Conservation (phyloP, 2,329 filamentous ascomycete species). For the Chaetothyriales sp. region DNA sequence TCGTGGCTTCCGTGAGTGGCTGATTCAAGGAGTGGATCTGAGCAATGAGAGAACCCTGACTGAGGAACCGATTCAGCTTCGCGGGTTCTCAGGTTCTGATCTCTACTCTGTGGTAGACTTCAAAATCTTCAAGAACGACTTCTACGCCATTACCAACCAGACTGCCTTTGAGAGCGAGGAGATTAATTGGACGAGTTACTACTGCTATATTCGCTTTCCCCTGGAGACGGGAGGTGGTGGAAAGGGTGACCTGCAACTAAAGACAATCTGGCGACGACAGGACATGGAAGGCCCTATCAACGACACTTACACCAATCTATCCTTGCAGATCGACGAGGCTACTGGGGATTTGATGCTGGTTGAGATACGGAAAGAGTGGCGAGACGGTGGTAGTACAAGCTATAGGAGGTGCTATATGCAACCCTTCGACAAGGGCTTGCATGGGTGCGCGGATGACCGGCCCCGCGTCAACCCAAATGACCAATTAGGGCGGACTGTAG, state of each 20-base stretch:
- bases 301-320: conserved; percentile 58
- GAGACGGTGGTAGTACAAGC: conserved; percentile 41
- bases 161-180: conserved; percentile 49
- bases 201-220: conserved; percentile 54
- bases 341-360: conserved; percentile 48
- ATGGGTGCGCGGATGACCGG: conserved; percentile 10
- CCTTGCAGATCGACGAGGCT: conserved; percentile 46
- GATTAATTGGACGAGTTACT: conserved; percentile 55
- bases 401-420: conserved; percentile 53
- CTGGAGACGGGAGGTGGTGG: conserved; percentile 14
- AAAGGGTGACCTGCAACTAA: conserved; percentile 22
- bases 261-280: conserved; percentile 8
- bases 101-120: conserved; percentile 58
- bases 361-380: conserved; percentile 59
- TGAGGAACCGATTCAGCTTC: conserved; percentile 37
- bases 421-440: conserved; percentile 23
- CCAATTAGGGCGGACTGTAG: conserved; percentile 5
- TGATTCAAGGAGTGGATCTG: conserved; percentile 42
- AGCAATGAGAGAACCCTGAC: conserved; percentile 27
- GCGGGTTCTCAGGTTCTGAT: conserved; percentile 49
- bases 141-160: conserved; percentile 59
- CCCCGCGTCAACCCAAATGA: conserved; percentile 7
- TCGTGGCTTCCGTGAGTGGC: conserved; percentile 50
- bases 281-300: conserved; percentile 37
- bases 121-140: conserved; percentile 50